Conservation (phyloP, 441 rosid species). For the Dalechampia spathulata region DNA sequence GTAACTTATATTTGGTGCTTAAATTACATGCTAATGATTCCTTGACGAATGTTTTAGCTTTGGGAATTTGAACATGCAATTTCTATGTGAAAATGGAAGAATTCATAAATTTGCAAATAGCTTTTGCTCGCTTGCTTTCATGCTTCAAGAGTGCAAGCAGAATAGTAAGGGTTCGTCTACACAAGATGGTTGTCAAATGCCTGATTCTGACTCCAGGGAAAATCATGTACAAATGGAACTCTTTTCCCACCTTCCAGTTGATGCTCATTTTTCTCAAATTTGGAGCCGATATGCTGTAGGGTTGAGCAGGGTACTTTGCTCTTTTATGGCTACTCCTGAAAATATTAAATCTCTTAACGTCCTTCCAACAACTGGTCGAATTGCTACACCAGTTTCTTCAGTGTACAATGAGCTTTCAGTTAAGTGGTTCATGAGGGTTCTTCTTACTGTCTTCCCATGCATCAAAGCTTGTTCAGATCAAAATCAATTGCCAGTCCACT, state of each 20-base stretch:
- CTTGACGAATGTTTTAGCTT: slow-evolving; percentile 57
- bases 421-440: slow-evolving; percentile 68
- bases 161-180: slow-evolving; percentile 25
- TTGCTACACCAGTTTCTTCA: slow-evolving; percentile 38
- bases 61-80: slow-evolving; percentile 71
- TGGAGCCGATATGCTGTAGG: slow-evolving; percentile 54
- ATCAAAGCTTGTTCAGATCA: slow-evolving; percentile 62
- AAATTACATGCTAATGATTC: slow-evolving; percentile 15
- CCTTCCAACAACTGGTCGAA: slow-evolving; percentile 29
- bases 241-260: slow-evolving; percentile 24
- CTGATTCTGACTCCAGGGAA: slow-evolving; percentile 19
- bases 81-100: slow-evolving; percentile 76
- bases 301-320: slow-evolving; percentile 54
- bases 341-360: slow-evolving; percentile 30
- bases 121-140: slow-evolving; percentile 67
- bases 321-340: slow-evolving; percentile 52
- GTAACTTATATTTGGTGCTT: slow-evolving; percentile 4
- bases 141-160: slow-evolving; percentile 53
- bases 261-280: slow-evolving; percentile 29
- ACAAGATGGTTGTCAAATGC: slow-evolving; percentile 26
- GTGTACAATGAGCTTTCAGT: slow-evolving; percentile 63
- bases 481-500: slow-evolving; percentile 49
- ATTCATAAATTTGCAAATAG: slow-evolving; percentile 79
- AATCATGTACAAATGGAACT: slow-evolving; percentile 22
- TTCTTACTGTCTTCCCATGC: slow-evolving; percentile 56